Base-by-base conservation (phyloP, 352 stramenopile genomes). In the Phytophthora cactorum region DNA sequence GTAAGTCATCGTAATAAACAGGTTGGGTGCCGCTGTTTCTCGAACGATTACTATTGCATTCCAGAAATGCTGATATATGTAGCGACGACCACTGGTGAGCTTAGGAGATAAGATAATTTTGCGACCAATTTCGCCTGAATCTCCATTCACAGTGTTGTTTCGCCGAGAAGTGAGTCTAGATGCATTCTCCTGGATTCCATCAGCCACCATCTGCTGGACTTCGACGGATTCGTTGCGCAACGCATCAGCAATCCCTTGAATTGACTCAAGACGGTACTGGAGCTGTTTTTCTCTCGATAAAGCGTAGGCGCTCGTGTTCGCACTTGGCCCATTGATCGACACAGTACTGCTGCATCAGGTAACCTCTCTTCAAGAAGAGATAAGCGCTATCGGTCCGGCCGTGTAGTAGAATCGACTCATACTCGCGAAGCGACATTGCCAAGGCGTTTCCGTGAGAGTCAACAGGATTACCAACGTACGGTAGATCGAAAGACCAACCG, bases 251-350 rank as follows among this genome's bases (percentile, higher is more conserved):
- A 47, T 11, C 2, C 41, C 41, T 11, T 47, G n/a, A 11, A 47
- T 14, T 3, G 41, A 8, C 15, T 45, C 38, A 4, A 45, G 6
- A 5, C 39, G 39, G 14, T 22, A 47, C n/a, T 47, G 41, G 41
- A 36, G 10, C 4, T 57, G 32, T 1, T 44, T 57, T 10, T 57
- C 0, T 46, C 15, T 49, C 17, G n/a, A 46, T 34, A 8, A 11
- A 57, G 8, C 32, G 32, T 9, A 45, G n/a, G 5, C 50, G 5
- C 29, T 56, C 32, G n/a, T 70, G 54, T 29, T 70, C 62, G 5
- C 14, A 34, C 15, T 64, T 64, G 1, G 36, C 39, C 28, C 54
- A 54, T 22, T 64, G 54, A 41, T 70, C 28, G 1, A 64, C 53
- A n/a, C 10, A 41, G 12, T 60, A 59, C 31, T 64, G 29, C 38